Evolutionary conservation across 768 basidiomycete species (phyloP).

Genomic region (Psilocybe tampanensis): DNA sequence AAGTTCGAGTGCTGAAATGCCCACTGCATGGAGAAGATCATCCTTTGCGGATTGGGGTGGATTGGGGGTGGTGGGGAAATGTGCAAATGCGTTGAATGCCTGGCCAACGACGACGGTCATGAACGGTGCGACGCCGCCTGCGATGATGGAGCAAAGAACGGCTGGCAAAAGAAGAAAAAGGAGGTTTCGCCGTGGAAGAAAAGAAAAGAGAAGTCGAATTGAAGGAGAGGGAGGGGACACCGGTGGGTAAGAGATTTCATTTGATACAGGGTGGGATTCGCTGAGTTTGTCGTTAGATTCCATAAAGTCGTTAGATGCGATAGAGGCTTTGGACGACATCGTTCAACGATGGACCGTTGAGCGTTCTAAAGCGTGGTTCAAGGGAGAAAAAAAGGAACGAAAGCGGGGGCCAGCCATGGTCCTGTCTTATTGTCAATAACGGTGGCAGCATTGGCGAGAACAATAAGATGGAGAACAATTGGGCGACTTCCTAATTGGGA

Average conservation of each 20-base stretch:
- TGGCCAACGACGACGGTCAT: constrained; percentile 85
- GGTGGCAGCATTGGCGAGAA: too few species aligned
- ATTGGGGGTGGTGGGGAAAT: constrained; percentile 34
- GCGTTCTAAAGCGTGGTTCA: neutral
- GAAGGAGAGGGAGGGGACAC: constrained; percentile 40
- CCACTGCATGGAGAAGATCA: constrained; percentile 55
- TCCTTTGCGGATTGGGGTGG: constrained; percentile 45
- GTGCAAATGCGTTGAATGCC: constrained; percentile 73
- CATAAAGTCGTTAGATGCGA: constrained; percentile 1
- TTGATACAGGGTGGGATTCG: neutral
- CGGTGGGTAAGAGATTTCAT: neutral
- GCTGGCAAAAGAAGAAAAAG: constrained; percentile 67
- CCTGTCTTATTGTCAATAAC: neutral
- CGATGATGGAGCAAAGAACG: constrained; percentile 55
- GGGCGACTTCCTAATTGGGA: neutral
- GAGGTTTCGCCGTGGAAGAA: constrained; percentile 58
- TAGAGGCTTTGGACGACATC: constrained; percentile 6
- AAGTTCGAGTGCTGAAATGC: constrained; percentile 65
- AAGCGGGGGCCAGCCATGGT: neutral
- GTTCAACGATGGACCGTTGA: constrained; percentile 8
- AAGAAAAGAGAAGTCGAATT: constrained; percentile 67
- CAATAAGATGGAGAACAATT: neutral
- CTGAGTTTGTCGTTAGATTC: neutral
- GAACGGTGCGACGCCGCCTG: constrained; percentile 78
- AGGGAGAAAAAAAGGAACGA: neutral